Evolutionary conservation across 2,329 filamentous ascomycete species (phyloP), one percentile per base, ranked within the genome.

Genomic region (Hirsutella minnesotensis): DNA sequence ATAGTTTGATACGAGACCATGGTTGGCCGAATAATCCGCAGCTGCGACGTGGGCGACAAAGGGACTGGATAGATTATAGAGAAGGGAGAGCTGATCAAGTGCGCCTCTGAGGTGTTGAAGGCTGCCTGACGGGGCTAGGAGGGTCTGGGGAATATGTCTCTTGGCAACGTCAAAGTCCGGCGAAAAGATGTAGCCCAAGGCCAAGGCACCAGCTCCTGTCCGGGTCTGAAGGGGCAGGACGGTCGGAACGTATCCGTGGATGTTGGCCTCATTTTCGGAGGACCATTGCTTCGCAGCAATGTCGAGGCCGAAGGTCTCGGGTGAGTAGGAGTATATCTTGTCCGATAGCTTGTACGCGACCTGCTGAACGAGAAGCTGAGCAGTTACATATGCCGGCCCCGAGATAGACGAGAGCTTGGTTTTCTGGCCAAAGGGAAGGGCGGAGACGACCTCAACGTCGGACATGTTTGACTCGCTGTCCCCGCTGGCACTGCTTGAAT

Each of bases 301-400:
- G 61, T 96, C 90, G 50, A 98, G 75, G 59, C 94, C 86, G 57
- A 95, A 96, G 13, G 86, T 85, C 57, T 94, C 86, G 22, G 89
- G 87, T 3, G 90, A 96, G 71, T 94, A 96, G 44, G 89, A 85
- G 69, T 95, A 98, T 67, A 96, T 81, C 73, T 94, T 95, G 72
- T 96, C 89, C 44, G 90, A 96, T 47, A 98, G 75, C 49, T 86
- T 78, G 68, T 95, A 98, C 47, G 90, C 87, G 50, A 96, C 83
- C 66, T 98, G 92, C 69, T 98, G 92, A 50, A 96, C 83, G 44
- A 98, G 77, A 19, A 87, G 80, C 67, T 98, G 92, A 24, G 88
- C 86, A 34, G 90, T 96, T 47, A 90, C 76, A 66, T 98, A 98
- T 44, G 86, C 92, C 51, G 90, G 86, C 15, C 90, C 92, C 47